Evolutionary conservation across 2,329 filamentous ascomycete genomes (phyloP).

Genomic region (Acarospora socialis): DNA sequence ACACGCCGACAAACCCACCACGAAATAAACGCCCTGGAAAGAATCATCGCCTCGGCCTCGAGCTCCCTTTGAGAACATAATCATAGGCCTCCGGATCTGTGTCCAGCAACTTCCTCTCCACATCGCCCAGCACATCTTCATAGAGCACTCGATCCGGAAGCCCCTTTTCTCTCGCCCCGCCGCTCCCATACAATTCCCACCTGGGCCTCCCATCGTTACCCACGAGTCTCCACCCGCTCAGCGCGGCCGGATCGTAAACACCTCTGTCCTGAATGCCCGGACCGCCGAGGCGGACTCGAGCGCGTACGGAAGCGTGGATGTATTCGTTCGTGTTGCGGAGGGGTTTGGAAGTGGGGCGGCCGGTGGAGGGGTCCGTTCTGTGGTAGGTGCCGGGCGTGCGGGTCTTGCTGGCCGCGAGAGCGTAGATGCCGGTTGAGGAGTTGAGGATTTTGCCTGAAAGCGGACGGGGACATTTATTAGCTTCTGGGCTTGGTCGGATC

Average conservation of each 20-base stretch:
- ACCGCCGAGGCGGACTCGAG: constrained; percentile 15
- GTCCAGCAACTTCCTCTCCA: constrained; percentile 14
- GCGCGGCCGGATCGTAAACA: constrained; percentile 14
- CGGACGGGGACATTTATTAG: too few species aligned
- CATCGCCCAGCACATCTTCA: constrained; percentile 14
- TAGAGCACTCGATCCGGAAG: constrained; percentile 13
- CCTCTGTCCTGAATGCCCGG: constrained; percentile 15
- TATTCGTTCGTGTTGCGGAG: constrained; percentile 20
- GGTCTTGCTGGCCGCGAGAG: constrained; percentile 14
- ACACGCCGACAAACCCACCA: too few species aligned
- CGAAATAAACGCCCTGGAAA: too few species aligned
- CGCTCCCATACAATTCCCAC: constrained; percentile 14
- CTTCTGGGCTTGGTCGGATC: too few species aligned
- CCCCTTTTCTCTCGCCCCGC: constrained; percentile 8
- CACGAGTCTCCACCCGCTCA: constrained; percentile 17
- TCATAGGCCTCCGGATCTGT: constrained; percentile 13
- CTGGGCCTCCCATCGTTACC: constrained; percentile 1
- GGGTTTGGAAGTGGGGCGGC: constrained; percentile 12
- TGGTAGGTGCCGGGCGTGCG: constrained; percentile 18
- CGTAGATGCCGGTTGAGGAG: constrained; percentile 15
- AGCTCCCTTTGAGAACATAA: too few species aligned
- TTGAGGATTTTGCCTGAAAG: constrained; percentile 17
- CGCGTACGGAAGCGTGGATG: constrained; percentile 18
- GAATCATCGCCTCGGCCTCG: too few species aligned
- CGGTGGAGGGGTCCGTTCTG: constrained; percentile 14